Base-by-base conservation (phyloP, 2,329 filamentous ascomycete genomes). In the Epichloe baconii region DNA sequence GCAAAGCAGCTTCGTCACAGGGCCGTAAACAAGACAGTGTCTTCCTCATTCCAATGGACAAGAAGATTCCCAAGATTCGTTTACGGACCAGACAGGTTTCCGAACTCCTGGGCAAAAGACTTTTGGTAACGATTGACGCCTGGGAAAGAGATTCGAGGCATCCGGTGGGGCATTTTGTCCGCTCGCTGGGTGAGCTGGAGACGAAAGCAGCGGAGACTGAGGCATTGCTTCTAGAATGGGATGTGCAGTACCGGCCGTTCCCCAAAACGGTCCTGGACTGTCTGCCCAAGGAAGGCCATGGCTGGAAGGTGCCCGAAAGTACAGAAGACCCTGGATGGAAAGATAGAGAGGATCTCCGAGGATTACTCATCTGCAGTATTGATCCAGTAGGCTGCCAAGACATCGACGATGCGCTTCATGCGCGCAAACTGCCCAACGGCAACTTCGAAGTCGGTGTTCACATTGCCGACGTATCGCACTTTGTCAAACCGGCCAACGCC, bases 401-500 rank as follows among this genome's bases (percentile, higher is more conserved):
- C 72, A 98, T 98, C 53, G 93, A 98, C 61, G 94, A 98, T 68
- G 93, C 93, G 17, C 78, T 98, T 6, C 94, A 98, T 67, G 90
- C 93, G 6, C 79, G 83, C 54, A 76, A 78, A 48, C 71, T 98
- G 21, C 84, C 88, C 0, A 97, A 97, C 61, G 93, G 94, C 43
- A 96, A 97, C 66, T 90, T 83, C 57, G 88, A 97, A 67, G 89
- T 98, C 10, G 93, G 93, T 56, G 93, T 98, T 15, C 94, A 98
- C 68, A 98, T 98, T 67, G 94, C 93, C 31, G 93, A 98, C 67
- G 93, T 98, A n/a, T 97, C 93, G 10, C 86, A 98, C 69, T 98
- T 98, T 64, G 93, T 98, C 61, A 95, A 93, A 69, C 90, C 94
- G 26, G 89, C 87, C 66, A 98, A 91, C 62, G 85, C 93, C 50